Percentiles rank a stretch among this genome's conserved stretches.
phyloP scores from a whole-genome alignment of 192 early-diverging fungal genomes.

The Backusella australiensis region DNA sequence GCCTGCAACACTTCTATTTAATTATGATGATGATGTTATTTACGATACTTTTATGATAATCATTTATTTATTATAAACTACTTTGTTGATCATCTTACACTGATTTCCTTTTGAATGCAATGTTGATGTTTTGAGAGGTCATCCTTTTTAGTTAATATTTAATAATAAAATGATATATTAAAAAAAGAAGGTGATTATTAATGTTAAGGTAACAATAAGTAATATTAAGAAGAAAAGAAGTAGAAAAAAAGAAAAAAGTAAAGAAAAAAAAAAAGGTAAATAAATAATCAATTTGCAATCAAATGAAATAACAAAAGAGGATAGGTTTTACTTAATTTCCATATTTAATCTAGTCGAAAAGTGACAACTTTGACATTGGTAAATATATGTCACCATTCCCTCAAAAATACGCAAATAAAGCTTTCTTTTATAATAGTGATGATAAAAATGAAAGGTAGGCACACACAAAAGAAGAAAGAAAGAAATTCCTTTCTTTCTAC shows the following conservation, averaged over 20 bases:
- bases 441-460: not conserved
- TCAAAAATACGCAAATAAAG: not conserved
- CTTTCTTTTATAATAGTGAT: not conserved
- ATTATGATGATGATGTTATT: not conserved
- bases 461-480: not conserved
- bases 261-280: not conserved
- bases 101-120: constrained; percentile 1
- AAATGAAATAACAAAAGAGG: not conserved
- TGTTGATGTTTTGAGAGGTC: constrained; percentile 12
- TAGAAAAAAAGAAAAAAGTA: not conserved
- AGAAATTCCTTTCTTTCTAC: too few relatives aligned
- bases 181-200: too few relatives aligned
- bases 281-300: not conserved
- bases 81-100: constrained; percentile 13
- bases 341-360: not conserved
- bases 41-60: not conserved
- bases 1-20: not conserved
- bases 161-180: not conserved
- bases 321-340: not conserved
- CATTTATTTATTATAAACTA: not conserved
- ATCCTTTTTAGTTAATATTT: not conserved
- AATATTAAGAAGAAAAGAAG: not conserved
- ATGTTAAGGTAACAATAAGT: too few relatives aligned
- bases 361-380: not conserved
- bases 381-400: too few relatives aligned